Evolutionary conservation across 2,329 filamentous ascomycete genomes (phyloP), one percentile per base, ranked within the genome.

Genomic region (Aspergillus arachidicola): DNA sequence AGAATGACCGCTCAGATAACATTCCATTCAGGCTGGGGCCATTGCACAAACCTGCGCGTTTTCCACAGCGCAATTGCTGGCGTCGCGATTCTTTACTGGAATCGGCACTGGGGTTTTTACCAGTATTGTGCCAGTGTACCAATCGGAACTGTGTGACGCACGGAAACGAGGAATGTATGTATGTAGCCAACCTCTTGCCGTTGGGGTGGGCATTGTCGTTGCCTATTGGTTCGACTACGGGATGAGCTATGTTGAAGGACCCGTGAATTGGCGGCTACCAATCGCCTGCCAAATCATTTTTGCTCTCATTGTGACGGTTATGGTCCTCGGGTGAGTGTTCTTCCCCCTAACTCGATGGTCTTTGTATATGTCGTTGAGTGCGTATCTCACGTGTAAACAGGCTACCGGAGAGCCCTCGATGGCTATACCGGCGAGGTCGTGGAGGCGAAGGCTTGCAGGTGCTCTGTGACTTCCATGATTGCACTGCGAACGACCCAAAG

Each of bases 51-150:
- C 74, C n/a, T 70, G 71, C 45, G 66, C 75, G 4, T 77, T 69
- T 59, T 71, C 72, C 11, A 64, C 69, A 10, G 65, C 72, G 2
- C 76, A 79, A 28, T 59, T 79, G 34, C 74, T 79, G 41, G 76
- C 83, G 26, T 82, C 82, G 19, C 78, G 83, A 26, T 79, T 82
- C 57, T 76, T 85, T 36, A 83, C 82, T 4, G 83, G 82, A 5
- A 77, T 85, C 61, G 82, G 83, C 1, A 83, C 83, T 60, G 84
- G 84, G 3, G 76, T 83, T 65, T 72, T 75, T 64, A 76, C 73
- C 16, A 75, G 75, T 28, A 74, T 70, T 9, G 75, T 79, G 9
- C 77, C 77, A 2, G 76, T 75, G 69, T 80, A 82, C 62, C 82
- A 83, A 64, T 76, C 79, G 0, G 82, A 84, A 66, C 73, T 83